Evolutionary conservation across 169 alveolate genomes (phyloP), one percentile per base, ranked within the genome.

Genomic region (Fabrea salina): DNA sequence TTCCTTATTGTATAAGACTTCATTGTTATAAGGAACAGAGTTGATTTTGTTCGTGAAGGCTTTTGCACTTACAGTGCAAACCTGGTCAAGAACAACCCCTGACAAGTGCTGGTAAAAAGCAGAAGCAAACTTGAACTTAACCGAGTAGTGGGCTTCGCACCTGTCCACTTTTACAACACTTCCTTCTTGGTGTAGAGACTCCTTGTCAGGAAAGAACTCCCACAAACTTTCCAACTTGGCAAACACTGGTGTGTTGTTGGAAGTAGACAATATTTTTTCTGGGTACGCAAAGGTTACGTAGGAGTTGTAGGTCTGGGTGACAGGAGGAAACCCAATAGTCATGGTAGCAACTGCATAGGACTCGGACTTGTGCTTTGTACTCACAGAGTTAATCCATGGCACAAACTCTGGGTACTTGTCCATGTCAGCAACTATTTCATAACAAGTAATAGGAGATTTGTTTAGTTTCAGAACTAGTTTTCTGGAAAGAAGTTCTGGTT

Each of bases 341-440:
- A 61, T 33, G 13, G 11, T 35, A 37, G 51, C 44, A 16, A 35
- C 74, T 33, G 22, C n/a, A 2, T 0, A n/a, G 39, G 0, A 35
- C n/a, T 22, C 74, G 16, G 27, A 27, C 16, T 13, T 33, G n/a
- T 61, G 22, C 7, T 13, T 16, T 27, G 39, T 27, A 32, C 32
- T 37, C n/a, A 16, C 11, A 35, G 32, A 16, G 1, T 11, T 61
- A 1, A 61, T 35, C 74, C 74, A 61, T 33, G 74, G 74, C 16
- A 61, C 50, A 61, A 61, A 61, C 8, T 16, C 0, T 33, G 74
- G 74, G 50, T 61, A 61, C 54, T 35, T 61, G n/a, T 37, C 25
- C 74, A 61, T 61, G 50, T 61, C 74, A 16, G 74, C 44, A 0
- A 61, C 74, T 37, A 27, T 16, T n/a, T 61, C 39, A 61, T 61